Conservation (phyloP, 805 yeast species). For the Nakazawaea laoshanensis region DNA sequence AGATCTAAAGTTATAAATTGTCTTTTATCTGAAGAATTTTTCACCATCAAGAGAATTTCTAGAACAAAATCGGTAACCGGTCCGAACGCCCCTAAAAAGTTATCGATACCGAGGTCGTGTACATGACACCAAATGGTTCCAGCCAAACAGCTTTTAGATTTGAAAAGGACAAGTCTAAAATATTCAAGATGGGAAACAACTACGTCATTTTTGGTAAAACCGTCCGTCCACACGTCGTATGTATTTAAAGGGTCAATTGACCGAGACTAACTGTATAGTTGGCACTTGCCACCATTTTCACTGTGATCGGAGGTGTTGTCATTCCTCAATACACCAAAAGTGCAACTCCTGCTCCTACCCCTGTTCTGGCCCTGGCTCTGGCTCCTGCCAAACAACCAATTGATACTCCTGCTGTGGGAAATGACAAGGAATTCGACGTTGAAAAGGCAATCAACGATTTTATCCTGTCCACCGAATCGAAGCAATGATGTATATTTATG, state of each 20-base stretch:
- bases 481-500: not conserved
- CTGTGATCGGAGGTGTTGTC: conserved; percentile 50
- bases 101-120: too few species aligned
- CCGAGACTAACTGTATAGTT: conserved; percentile 28
- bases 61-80: too few species aligned
- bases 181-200: conserved; percentile 61
- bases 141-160: too few species aligned
- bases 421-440: conserved; percentile 19
- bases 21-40: too few species aligned
- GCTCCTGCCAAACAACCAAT: conserved; percentile 20
- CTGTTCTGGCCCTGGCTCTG: conserved; percentile 58
- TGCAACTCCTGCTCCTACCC: conserved; percentile 49
- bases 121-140: too few species aligned
- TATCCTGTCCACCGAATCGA: conserved; percentile 5
- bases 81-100: too few species aligned
- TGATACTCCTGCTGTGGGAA: conserved; percentile 4
- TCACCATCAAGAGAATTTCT: too few species aligned
- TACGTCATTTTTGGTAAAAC: conserved; percentile 79
- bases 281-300: conserved; percentile 71
- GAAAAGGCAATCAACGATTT: conserved; percentile 21
- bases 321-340: conserved; percentile 36
- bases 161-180: too few species aligned
- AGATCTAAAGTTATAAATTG: too few species aligned
- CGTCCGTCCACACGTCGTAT: conserved; percentile 70
- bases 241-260: conserved; percentile 16